Evolutionary conservation across 2,329 filamentous ascomycete genomes (phyloP).

Genomic region (Fusarium sp.): DNA sequence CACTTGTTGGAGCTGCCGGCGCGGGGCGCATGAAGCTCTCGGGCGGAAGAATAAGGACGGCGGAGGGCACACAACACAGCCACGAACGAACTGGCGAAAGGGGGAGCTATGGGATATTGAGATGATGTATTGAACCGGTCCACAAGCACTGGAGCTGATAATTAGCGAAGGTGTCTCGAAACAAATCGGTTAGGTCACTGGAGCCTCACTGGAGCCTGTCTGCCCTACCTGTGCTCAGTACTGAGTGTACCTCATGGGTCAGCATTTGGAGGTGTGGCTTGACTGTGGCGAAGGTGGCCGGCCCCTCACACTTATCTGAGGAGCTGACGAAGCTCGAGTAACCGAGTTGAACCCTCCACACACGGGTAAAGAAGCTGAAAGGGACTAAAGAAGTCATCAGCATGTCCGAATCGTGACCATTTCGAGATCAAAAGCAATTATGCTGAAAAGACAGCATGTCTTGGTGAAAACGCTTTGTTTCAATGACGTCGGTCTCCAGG

Average conservation of each 20-base stretch:
- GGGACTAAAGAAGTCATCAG: background rate
- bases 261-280: slow-evolving; percentile 47
- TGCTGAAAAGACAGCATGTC: slow-evolving; percentile 6
- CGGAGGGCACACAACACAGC: slow-evolving; percentile 17
- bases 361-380: background rate
- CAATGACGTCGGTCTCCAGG: slow-evolving; percentile 23
- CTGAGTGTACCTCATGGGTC: slow-evolving; percentile 41
- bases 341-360: slow-evolving; percentile 5
- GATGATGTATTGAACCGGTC: slow-evolving; percentile 4
- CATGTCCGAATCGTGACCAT: background rate
- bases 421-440: background rate
- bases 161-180: slow-evolving; percentile 39
- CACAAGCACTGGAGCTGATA: slow-evolving; percentile 17
- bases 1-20: slow-evolving; percentile 41
- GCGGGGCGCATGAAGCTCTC: slow-evolving; percentile 44
- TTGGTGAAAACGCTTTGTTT: slow-evolving; percentile 9
- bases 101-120: background rate
- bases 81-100: slow-evolving; percentile 15
- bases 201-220: slow-evolving; percentile 47
- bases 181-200: slow-evolving; percentile 35
- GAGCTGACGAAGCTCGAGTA: slow-evolving; percentile 37
- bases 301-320: slow-evolving; percentile 26
- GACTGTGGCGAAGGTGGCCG: slow-evolving; percentile 30
- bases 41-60: slow-evolving; percentile 10
- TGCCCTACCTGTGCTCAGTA: slow-evolving; percentile 40